A percentile compares a stretch with the other conserved stretches of the same genome.
phyloP scores from a whole-genome alignment of 768 basidiomycete species.

The Rickenella mellea region DNA sequence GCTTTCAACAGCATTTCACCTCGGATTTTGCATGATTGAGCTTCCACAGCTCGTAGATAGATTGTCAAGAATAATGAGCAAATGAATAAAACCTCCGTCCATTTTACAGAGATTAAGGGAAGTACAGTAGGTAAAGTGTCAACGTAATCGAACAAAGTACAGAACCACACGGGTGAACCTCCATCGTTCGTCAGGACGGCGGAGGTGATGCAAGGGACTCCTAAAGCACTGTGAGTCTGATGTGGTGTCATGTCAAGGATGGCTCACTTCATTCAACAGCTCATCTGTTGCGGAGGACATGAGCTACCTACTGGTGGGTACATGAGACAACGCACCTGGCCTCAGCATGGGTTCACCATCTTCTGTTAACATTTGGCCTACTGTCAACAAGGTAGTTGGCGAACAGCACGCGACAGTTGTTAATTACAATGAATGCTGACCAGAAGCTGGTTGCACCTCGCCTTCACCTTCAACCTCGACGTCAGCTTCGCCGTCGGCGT shows the following conservation, averaged over 20 bases:
- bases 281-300: not conserved
- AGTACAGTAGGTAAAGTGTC: not conserved
- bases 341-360: not conserved
- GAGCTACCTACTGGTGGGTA: not conserved
- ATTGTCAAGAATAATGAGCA: no score
- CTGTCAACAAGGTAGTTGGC: no score
- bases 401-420: no score
- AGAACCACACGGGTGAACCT: not conserved
- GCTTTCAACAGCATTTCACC: slow-evolving; percentile 29
- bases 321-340: not conserved
- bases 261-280: not conserved
- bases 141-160: not conserved
- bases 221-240: not conserved
- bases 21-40: slow-evolving; percentile 18
- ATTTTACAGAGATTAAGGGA: not conserved
- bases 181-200: not conserved
- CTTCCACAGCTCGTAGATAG: slow-evolving; percentile 25
- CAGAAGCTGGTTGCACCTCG: no score
- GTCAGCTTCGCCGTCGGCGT: not conserved
- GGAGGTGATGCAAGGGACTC: not conserved
- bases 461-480: no score
- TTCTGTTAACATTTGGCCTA: not conserved
- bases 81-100: no score
- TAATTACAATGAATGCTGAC: no score
- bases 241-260: not conserved